These are phyloP conservation scores for Vigna nakashimae DNA, from an alignment of 306 rosid species.

Conservation along the genomic window DNA sequence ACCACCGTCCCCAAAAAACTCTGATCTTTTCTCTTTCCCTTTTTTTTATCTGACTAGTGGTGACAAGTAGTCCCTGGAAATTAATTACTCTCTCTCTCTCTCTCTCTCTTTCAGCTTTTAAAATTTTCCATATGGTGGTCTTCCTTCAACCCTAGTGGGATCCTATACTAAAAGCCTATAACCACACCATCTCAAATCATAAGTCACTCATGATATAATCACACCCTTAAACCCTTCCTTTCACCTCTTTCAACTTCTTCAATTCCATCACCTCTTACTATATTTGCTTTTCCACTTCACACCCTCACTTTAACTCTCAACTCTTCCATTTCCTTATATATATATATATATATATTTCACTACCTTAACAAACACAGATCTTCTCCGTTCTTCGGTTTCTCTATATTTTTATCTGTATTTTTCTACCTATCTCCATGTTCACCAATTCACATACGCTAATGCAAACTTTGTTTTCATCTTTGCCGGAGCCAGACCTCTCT, in stretches of 20 bases:
- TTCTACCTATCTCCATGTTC: slow-evolving; percentile 40
- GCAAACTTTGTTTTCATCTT: slow-evolving; percentile 45
- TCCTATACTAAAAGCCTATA: slow-evolving; percentile 60
- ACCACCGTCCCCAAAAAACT: slow-evolving; percentile 59
- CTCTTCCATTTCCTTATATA: neutral
- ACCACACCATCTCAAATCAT: slow-evolving; percentile 69
- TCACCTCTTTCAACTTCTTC: slow-evolving; percentile 25
- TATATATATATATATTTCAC: slow-evolving; percentile 15
- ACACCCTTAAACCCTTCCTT: slow-evolving; percentile 38
- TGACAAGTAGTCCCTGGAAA: slow-evolving; percentile 42
- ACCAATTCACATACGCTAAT: slow-evolving; percentile 46
- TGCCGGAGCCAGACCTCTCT: slow-evolving; percentile 86
- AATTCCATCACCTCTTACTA: slow-evolving; percentile 21
- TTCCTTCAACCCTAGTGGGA: slow-evolving; percentile 59
- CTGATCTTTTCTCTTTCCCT: slow-evolving; percentile 51
- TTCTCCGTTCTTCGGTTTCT: slow-evolving; percentile 21
- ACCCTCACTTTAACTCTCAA: neutral
- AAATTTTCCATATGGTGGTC: neutral
- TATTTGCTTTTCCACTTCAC: neutral
- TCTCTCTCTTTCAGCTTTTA: slow-evolving; percentile 27
- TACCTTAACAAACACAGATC: slow-evolving; percentile 5
- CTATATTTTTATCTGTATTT: neutral
- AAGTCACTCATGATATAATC: slow-evolving; percentile 80
- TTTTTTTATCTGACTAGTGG: slow-evolving; percentile 43
- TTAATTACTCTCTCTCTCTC: slow-evolving; percentile 14